Conservation (phyloP, 306 rosid genomes). For the Begonia peltatifolia region DNA sequence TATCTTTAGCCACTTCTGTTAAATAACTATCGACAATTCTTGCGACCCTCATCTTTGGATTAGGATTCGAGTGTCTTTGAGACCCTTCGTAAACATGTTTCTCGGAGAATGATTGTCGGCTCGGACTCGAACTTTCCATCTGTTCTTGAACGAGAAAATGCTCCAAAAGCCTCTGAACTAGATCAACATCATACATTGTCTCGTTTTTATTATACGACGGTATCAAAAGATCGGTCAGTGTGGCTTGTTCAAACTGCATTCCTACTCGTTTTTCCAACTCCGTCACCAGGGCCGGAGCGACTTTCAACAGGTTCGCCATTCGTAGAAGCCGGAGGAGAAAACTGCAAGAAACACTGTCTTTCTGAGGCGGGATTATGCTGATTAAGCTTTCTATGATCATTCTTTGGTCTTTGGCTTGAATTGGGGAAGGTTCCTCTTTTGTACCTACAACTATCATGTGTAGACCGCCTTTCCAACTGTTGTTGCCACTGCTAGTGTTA, state of each 20-base stretch:
- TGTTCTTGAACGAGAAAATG: slow-evolving; percentile 94
- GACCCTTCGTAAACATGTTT: slow-evolving; percentile 32
- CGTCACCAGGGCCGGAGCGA: slow-evolving; percentile 83
- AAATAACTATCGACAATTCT: slow-evolving; percentile 97
- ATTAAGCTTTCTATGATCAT: slow-evolving; percentile 85
- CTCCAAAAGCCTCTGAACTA: slow-evolving; percentile 82
- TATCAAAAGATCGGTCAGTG: slow-evolving; percentile 65
- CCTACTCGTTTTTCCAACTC: slow-evolving; percentile 94
- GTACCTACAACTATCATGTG: slow-evolving; percentile 62
- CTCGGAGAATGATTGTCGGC: slow-evolving; percentile 41
- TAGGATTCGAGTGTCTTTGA: slow-evolving; percentile 31
- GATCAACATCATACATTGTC: slow-evolving; percentile 83
- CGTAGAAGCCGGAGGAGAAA: slow-evolving; percentile 84
- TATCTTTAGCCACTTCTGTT: slow-evolving; percentile 85
- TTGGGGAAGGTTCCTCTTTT: slow-evolving; percentile 36
- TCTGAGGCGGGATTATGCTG: slow-evolving; percentile 92
- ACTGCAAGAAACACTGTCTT: slow-evolving; percentile 88
- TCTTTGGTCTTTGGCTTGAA: slow-evolving; percentile 73
- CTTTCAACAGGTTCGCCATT: slow-evolving; percentile 79
- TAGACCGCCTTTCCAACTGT: slow-evolving; percentile 68
- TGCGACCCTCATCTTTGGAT: slow-evolving; percentile 88
- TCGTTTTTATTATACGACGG: slow-evolving; percentile 59
- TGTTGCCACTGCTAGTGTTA: slow-evolving; percentile 26
- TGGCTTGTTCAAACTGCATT: slow-evolving; percentile 95
- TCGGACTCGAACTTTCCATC: slow-evolving; percentile 65